A percentile compares a stretch with the other conserved stretches of the same genome.
phyloP scores from a whole-genome alignment of 805 yeast species.

The Candida patagonica region DNA sequence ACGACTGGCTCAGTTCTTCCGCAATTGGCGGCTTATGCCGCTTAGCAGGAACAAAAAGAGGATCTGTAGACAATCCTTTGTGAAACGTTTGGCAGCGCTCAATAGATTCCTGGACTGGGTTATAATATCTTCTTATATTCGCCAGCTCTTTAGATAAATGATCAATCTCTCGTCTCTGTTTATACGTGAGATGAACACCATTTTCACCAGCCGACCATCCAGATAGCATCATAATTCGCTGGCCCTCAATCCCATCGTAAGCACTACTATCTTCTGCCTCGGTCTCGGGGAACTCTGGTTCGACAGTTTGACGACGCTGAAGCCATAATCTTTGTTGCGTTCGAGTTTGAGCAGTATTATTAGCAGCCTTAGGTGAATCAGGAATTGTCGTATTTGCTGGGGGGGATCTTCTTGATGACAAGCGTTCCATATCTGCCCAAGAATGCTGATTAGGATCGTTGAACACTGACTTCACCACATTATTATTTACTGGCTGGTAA shows the following conservation, averaged over 20 bases:
- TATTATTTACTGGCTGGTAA: too few relatives aligned
- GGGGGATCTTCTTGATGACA: not conserved
- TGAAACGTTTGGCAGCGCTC: conserved; percentile 33
- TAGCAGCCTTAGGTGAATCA: not conserved
- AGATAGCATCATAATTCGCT: not conserved
- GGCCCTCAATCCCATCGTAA: too few relatives aligned
- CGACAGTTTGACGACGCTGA: conserved; percentile 26
- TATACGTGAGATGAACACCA: conserved; percentile 5
- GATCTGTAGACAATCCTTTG: not conserved
- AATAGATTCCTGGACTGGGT: conserved; percentile 61
- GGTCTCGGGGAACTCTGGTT: not conserved
- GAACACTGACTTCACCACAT: too few relatives aligned
- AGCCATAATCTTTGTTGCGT: conserved; percentile 82
- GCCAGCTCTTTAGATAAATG: conserved; percentile 65
- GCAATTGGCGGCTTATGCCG: conserved; percentile 2
- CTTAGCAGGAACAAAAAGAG: conserved; percentile 2
- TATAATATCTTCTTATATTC: conserved; percentile 56
- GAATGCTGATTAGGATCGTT: too few relatives aligned
- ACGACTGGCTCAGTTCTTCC: conserved; percentile 11
- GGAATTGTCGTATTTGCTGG: too few relatives aligned
- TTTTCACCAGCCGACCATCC: conserved; percentile 3
- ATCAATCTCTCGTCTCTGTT: conserved; percentile 55
- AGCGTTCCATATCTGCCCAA: not conserved
- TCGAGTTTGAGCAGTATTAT: conserved; percentile 27
- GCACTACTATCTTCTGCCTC: not conserved